Percentiles rank a stretch among this genome's conserved stretches.
These are phyloP conservation scores for Sabuloglossum arenarium DNA, from an alignment of 495 filamentous ascomycete species.

Conservation along the genomic window DNA sequence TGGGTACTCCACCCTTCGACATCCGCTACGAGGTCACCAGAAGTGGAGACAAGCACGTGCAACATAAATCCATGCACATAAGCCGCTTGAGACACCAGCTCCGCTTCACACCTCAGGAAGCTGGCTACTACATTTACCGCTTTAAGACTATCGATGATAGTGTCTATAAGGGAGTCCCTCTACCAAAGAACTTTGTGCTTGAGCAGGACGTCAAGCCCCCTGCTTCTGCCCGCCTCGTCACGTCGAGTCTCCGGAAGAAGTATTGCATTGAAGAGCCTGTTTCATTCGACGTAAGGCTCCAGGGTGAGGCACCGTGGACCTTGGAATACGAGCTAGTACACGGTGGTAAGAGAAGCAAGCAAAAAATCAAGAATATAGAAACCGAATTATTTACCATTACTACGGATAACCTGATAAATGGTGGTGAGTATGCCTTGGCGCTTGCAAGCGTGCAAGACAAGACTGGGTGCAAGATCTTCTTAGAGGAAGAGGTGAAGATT, in stretches of 20 bases:
- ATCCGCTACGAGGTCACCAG: conserved; percentile 49
- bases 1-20: conserved; percentile 75
- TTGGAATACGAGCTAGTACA: conserved; percentile 90
- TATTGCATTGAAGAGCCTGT: conserved; percentile 69
- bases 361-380: conserved; percentile 40
- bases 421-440: conserved; percentile 73
- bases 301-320: conserved; percentile 70
- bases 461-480: conserved; percentile 59
- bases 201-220: conserved; percentile 87
- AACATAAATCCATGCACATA: conserved; percentile 28
- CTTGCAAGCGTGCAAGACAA: conserved; percentile 70
- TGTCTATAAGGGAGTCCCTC: conserved; percentile 44
- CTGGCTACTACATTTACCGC: conserved; percentile 70
- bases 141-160: conserved; percentile 63
- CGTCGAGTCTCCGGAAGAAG: conserved; percentile 27
- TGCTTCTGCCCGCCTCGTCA: conserved; percentile 53
- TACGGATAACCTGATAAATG: conserved; percentile 46
- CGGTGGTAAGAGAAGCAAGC: conserved; percentile 56
- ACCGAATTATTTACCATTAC: conserved; percentile 40
- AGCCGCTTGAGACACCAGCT: conserved; percentile 53
- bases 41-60: conserved; percentile 31
- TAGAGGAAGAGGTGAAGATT: conserved; percentile 66
- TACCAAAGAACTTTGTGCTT: conserved; percentile 32
- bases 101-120: conserved; percentile 58
- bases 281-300: conserved; percentile 45